Evolutionary conservation across 2,329 filamentous ascomycete genomes (phyloP), one percentile per base, ranked within the genome.

Genomic region (Dactylonectria macrodidyma): DNA sequence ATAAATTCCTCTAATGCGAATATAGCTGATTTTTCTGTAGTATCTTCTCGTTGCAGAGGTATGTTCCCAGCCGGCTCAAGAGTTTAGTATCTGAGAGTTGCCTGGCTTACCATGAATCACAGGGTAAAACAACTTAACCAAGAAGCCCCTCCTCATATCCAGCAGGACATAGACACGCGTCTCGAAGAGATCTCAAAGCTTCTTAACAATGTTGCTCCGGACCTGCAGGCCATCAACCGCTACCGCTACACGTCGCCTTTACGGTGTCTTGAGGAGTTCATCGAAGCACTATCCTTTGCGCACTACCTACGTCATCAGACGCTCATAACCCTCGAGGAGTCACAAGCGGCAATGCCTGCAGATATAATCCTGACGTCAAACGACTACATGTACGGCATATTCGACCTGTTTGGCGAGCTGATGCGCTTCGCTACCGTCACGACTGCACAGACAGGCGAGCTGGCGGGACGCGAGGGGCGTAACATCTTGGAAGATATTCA

Each of bases 361-460:
- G 86, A 85, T 1, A 87, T 98, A 2, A 76, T 85, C 1, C 84
- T 98, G 22, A 94, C 93, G 1, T 87, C 91, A 30, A 90, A 95
- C 62, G 96, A 99, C 81, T 98, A 97, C 78, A 83, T 97, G 65
- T 91, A 96, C 70, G 96, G 95, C 9, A 83, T 99, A 2, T 98
- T 97, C 77, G 96, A 99, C 80, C 88, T 98, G 73, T 95, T 95
- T 1, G 96, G 96, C 46, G 96, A 99, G 84, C 87, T 98, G 85
- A 99, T 99, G 96, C 89, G 95, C 34, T 98, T 98, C 81, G 95
- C 94, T 0, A 96, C 97, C 58, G 95, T 95, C 6, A 90, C 91
- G 30, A 93, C 97, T 79, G 95, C 95, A 1, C 92, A 95, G 5
- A 91, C 85, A 8, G 92, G 92, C 14, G 83, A 80, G 73, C 80